Percentiles rank a stretch among this genome's conserved stretches.
Conservation (phyloP, 805 yeast species). For the Kazachstania viticola region DNA sequence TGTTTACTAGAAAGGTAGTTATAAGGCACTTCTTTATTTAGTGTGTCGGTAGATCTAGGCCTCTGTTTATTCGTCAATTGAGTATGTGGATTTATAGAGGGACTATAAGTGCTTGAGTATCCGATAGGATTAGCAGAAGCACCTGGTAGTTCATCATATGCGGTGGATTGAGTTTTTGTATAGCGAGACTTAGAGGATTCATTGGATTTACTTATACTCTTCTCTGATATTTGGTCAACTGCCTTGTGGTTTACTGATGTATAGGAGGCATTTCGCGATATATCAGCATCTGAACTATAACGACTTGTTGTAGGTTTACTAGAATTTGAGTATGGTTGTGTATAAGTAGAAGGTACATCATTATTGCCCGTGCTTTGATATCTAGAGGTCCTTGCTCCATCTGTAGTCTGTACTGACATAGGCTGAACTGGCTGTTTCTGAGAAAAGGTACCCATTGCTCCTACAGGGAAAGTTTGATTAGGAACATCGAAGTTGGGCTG, state of each 20-base stretch:
- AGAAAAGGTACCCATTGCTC: constrained; percentile 1
- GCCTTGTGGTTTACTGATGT: too few species aligned
- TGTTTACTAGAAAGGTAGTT: not conserved
- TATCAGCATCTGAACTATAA: constrained; percentile 17
- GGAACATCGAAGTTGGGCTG: not conserved
- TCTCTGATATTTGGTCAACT: too few species aligned
- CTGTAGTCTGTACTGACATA: not conserved
- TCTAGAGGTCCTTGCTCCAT: constrained; percentile 14
- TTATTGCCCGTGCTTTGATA: constrained; percentile 14
- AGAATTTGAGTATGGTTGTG: not conserved
- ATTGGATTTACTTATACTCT: too few species aligned
- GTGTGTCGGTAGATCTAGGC: constrained; percentile 12
- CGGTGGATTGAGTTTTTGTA: constrained; percentile 11
- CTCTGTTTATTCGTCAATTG: constrained; percentile 7
- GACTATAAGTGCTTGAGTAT: too few species aligned
- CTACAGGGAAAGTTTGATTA: not conserved
- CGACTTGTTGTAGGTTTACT: constrained; percentile 14
- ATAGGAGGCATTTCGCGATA: not conserved
- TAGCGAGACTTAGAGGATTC: constrained; percentile 5
- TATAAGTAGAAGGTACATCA: not conserved
- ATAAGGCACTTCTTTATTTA: constrained; percentile 1
- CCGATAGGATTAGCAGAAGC: too few species aligned
- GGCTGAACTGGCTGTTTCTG: too few species aligned
- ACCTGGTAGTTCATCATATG: constrained; percentile 20
- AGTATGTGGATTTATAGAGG: too few species aligned